Evolutionary conservation across 2,329 filamentous ascomycete genomes (phyloP).

Genomic region (Trichophyton schoenleinii): DNA sequence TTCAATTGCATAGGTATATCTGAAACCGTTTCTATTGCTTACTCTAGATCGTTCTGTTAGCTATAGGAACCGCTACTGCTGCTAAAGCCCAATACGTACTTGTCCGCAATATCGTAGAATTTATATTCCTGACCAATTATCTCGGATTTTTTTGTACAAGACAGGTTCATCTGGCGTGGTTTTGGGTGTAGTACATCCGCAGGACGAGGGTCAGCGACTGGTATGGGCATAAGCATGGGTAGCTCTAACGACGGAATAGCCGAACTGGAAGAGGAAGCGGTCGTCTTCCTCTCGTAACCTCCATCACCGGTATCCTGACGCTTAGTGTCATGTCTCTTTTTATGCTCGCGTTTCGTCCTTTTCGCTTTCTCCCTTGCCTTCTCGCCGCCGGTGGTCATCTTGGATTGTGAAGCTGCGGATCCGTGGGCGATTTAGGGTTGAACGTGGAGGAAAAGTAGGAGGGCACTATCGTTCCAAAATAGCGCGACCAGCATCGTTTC

Average conservation of each 20-base stretch:
- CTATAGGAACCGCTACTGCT: neutral
- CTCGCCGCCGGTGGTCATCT: slow-evolving; percentile 1
- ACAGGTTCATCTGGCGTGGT: slow-evolving; percentile 29
- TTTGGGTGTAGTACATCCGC: slow-evolving; percentile 29
- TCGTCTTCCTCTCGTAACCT: slow-evolving; percentile 23
- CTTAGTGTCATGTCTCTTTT: slow-evolving; percentile 34
- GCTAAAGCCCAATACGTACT: slow-evolving; percentile 11
- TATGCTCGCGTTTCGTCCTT: slow-evolving; percentile 32
- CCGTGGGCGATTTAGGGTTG: neutral
- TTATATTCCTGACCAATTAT: slow-evolving; percentile 27
- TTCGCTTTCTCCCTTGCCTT: slow-evolving; percentile 19
- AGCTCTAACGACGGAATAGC: slow-evolving; percentile 28
- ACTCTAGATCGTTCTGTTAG: slow-evolving; percentile 26
- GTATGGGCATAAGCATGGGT: slow-evolving; percentile 29
- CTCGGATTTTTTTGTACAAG: slow-evolving; percentile 25
- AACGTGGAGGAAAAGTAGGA: neutral
- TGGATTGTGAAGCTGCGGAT: neutral
- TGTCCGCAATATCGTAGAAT: slow-evolving; percentile 34
- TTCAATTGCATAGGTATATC: slow-evolving; percentile 81
- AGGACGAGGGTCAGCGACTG: slow-evolving; percentile 28
- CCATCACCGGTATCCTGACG: slow-evolving; percentile 26
- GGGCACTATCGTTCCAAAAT: neutral
- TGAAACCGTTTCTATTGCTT: slow-evolving; percentile 60
- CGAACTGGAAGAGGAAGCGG: slow-evolving; percentile 7
- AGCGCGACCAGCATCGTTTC: slow-evolving; percentile 9